phyloP scores from a whole-genome alignment of 2,329 filamentous ascomycete genomes.

The Leptographium wingfieldii region DNA sequence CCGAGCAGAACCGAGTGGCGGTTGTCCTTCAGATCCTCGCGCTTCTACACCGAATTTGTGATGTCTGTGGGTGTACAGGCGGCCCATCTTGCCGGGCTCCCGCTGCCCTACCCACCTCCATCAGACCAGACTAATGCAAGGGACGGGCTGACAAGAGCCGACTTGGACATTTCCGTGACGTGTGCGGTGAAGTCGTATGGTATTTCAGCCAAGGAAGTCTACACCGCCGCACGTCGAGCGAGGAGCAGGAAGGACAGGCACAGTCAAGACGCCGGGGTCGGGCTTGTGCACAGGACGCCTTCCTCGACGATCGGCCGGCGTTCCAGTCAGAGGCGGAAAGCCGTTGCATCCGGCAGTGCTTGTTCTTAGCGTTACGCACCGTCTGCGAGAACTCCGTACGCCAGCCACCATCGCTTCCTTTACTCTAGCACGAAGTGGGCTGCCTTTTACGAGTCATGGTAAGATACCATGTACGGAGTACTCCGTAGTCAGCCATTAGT shows the following conservation, averaged over 20 bases:
- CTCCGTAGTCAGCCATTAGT: no score
- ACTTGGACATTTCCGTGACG: not conserved
- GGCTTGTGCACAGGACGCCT: no score
- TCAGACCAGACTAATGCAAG: not conserved
- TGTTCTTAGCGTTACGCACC: no score
- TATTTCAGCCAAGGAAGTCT: not conserved
- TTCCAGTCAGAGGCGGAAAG: no score
- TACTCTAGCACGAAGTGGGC: no score
- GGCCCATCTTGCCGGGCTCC: not conserved
- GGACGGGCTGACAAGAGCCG: not conserved
- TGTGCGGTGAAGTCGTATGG: not conserved
- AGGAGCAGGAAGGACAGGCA: not conserved
- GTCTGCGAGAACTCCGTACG: no score
- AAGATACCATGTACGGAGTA: no score
- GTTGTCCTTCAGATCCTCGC: not conserved
- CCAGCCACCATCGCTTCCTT: no score
- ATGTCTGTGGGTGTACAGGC: not conserved
- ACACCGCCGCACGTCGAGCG: not conserved
- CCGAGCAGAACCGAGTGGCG: no score
- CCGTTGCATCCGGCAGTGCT: no score
- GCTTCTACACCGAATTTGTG: not conserved
- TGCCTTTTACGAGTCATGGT: no score
- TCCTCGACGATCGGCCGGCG: no score
- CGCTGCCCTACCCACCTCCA: not conserved
- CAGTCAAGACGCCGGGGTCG: not conserved